Base-by-base conservation (phyloP, 2,329 filamentous ascomycete species). In the Fusarium pilosicola region DNA sequence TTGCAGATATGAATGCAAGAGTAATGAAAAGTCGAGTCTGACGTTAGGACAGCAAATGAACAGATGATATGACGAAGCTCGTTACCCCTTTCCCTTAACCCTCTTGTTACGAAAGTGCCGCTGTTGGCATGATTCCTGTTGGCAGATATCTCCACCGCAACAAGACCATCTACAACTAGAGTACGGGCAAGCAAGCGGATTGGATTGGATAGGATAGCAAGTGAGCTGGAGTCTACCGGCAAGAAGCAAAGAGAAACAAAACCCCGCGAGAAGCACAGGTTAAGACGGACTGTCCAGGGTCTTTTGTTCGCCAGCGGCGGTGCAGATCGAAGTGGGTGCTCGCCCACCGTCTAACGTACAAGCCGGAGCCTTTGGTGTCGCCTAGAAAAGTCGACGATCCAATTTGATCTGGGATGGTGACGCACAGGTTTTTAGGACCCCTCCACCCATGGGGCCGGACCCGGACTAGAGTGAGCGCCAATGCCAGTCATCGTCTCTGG, bases 401-500 rank as follows among this genome's bases (percentile, higher is more conserved):
- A 77, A 76, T 75, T 78, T 68, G 76, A 78, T 78, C 76, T 78
- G 51, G 66, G 73, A 74, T 64, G 72, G 76, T 78, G 76, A 78
- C 76, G 76, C 76, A 78, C 76, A 78, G 76, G 72, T 67, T 78
- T 77, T 73, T 73, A 70, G 71, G 69, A 68, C 67, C 67, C 72
- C 74, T 77, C 73, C 63, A 72, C 67, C 71, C 49, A 70, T 74
- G 73, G 72, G 52, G 48, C 75, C 69, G 76, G 71, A 76, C 70
- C 71, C 57, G 68, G 76, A 70, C 68, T 78, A 78, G 76, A 73
- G 67, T 70, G 60, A 75, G 74, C 76, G 75, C 73, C 74, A 77
- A 78, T 78, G 76, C 76, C 76, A 78, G 76, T 78, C 76, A 78
- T 78, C 69, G 68, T 63, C 74, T 75, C 73, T 78, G 72, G 75